These are phyloP conservation scores for Leccinum truebloodii DNA, from an alignment of 768 basidiomycete species.

Conservation along the genomic window DNA sequence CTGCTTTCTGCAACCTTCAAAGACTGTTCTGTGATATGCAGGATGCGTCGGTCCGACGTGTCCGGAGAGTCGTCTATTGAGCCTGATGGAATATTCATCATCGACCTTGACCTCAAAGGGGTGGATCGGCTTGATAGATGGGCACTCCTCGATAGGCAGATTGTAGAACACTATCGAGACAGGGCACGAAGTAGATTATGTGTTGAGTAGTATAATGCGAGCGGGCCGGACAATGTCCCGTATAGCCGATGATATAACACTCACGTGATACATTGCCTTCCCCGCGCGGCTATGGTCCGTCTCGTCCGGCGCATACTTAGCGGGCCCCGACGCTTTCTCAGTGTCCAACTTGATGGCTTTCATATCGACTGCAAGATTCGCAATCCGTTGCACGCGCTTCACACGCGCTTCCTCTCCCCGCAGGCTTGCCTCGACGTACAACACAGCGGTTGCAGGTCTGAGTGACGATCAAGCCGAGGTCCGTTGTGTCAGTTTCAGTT, in stretches of 20 bases:
- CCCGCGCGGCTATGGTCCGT: slow-evolving; percentile 17
- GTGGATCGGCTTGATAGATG: slow-evolving; percentile 65
- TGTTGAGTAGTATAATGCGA: slow-evolving; percentile 15
- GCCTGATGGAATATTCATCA: slow-evolving; percentile 55
- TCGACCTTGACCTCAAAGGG: slow-evolving; percentile 87
- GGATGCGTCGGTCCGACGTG: slow-evolving; percentile 19
- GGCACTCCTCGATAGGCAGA: slow-evolving; percentile 70
- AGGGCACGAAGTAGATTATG: slow-evolving; percentile 18
- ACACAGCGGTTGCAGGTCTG: slow-evolving; percentile 70
- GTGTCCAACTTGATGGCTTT: slow-evolving; percentile 13
- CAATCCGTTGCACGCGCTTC: slow-evolving; percentile 5
- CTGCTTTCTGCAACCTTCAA: slow-evolving; percentile 94
- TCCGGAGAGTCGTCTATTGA: slow-evolving; percentile 30
- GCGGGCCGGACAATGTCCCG: too few relatives aligned
- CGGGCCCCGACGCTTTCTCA: not conserved
- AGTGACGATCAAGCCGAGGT: slow-evolving; percentile 83
- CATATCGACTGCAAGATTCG: slow-evolving; percentile 14
- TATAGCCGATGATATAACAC: not conserved
- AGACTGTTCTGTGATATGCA: slow-evolving; percentile 82
- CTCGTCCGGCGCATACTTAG: too few relatives aligned
- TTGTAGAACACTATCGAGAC: slow-evolving; percentile 49
- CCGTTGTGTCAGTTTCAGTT: slow-evolving; percentile 17
- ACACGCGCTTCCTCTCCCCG: slow-evolving; percentile 1
- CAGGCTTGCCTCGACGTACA: slow-evolving; percentile 57
- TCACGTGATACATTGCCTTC: slow-evolving; percentile 9